Percentiles rank a stretch among this genome's conserved stretches.
phyloP scores from a whole-genome alignment of 2,329 filamentous ascomycete species.

The Aspergillus terreus region DNA sequence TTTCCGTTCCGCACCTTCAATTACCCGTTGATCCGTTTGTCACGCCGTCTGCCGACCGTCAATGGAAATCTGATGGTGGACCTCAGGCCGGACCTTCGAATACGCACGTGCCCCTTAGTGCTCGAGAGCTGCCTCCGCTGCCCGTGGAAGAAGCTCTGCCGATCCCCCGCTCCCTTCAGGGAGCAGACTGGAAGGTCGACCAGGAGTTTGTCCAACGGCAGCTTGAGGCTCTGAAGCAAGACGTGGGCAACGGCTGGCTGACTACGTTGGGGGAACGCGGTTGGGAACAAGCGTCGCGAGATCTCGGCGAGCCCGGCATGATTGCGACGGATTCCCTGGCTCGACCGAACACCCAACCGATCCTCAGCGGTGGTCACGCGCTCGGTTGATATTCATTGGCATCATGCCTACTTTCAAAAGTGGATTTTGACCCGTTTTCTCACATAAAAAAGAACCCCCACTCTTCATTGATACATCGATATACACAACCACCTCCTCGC shows the following conservation, averaged over 20 bases:
- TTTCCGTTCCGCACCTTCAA: slow-evolving; percentile 28
- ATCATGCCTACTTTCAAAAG: not conserved
- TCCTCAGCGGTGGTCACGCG: slow-evolving; percentile 40
- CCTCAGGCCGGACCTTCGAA: slow-evolving; percentile 25
- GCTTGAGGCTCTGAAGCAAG: slow-evolving; percentile 78
- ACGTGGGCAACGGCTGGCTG: slow-evolving; percentile 83
- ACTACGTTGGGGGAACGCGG: slow-evolving; percentile 77
- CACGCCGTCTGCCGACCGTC: slow-evolving; percentile 23
- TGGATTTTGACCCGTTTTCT: not conserved
- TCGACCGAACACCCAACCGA: slow-evolving; percentile 37
- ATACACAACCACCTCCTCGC: not conserved
- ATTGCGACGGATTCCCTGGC: slow-evolving; percentile 31
- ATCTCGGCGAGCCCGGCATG: slow-evolving; percentile 28
- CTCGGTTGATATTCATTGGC: slow-evolving; percentile 5
- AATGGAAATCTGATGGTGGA: slow-evolving; percentile 29
- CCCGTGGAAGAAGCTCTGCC: slow-evolving; percentile 15
- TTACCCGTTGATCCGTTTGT: slow-evolving; percentile 23
- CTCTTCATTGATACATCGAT: not conserved
- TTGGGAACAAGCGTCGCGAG: slow-evolving; percentile 42
- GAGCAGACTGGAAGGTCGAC: slow-evolving; percentile 43
- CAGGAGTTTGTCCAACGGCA: slow-evolving; percentile 82
- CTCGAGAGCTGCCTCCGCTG: slow-evolving; percentile 14
- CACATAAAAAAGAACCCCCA: not conserved
- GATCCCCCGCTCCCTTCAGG: slow-evolving; percentile 21
- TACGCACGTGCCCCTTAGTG: slow-evolving; percentile 16